phyloP scores from a whole-genome alignment of 441 rosid genomes.

The Gossypium schwendimanii region DNA sequence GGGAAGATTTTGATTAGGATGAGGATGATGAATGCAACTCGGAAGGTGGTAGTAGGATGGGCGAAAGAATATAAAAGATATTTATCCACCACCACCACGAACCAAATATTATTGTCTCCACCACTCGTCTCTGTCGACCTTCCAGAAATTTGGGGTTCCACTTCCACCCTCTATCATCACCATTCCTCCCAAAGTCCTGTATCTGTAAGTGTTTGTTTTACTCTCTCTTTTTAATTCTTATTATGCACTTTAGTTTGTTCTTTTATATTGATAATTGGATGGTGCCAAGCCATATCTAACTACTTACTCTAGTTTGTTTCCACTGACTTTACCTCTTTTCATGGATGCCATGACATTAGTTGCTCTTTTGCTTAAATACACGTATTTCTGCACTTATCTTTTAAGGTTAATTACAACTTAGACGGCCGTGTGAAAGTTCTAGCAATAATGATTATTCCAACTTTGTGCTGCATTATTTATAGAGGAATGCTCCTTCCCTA shows the following conservation, averaged over 20 bases:
- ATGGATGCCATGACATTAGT: neutral
- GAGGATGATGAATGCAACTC: conserved; percentile 13
- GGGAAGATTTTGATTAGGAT: neutral
- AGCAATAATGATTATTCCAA: neutral
- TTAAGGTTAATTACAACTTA: neutral
- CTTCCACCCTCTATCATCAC: conserved; percentile 15
- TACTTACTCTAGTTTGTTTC: neutral
- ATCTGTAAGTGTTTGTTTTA: conserved; percentile 10
- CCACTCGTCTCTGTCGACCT: conserved; percentile 72
- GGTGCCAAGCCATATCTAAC: neutral
- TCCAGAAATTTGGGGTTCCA: conserved; percentile 60
- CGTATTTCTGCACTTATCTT: neutral
- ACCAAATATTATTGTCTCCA: conserved; percentile 58
- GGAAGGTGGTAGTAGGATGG: conserved; percentile 6
- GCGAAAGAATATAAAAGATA: conserved; percentile 1
- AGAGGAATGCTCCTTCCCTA: neutral
- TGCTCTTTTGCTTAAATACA: neutral
- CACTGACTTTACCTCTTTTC: neutral
- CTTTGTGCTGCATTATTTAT: neutral
- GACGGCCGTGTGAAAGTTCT: neutral
- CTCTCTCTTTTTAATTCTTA: neutral
- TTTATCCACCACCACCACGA: neutral
- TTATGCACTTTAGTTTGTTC: neutral
- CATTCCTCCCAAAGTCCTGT: conserved; percentile 23
- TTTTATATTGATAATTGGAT: neutral